Conservation (phyloP, 495 filamentous ascomycete species). For the Bacidia gigantensis region DNA sequence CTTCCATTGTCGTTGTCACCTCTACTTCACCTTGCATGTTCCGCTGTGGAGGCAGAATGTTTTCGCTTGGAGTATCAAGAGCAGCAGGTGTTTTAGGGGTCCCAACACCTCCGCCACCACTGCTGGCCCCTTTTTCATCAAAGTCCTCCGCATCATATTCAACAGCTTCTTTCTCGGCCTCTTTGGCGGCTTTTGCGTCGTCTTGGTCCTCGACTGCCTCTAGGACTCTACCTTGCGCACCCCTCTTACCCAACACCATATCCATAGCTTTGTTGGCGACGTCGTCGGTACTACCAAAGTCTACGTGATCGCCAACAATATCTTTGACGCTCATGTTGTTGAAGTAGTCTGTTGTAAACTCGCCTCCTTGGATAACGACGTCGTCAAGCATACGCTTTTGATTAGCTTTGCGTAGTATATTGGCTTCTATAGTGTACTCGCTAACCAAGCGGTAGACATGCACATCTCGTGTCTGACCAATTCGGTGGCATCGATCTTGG, state of each 20-base stretch:
- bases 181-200: slow-evolving; percentile 73
- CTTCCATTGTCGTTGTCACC: slow-evolving; percentile 34
- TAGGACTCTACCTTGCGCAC: slow-evolving; percentile 47
- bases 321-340: slow-evolving; percentile 63
- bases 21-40: slow-evolving; percentile 29
- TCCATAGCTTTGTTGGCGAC: slow-evolving; percentile 76
- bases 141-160: slow-evolving; percentile 86
- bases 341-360: slow-evolving; percentile 97
- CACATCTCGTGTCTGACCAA: slow-evolving; percentile 94
- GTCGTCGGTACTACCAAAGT: slow-evolving; percentile 43
- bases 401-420: slow-evolving; percentile 89
- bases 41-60: slow-evolving; percentile 19
- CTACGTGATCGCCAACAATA: slow-evolving; percentile 46
- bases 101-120: slow-evolving; percentile 16
- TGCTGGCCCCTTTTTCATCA: slow-evolving; percentile 50
- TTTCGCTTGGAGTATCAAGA: slow-evolving; percentile 19
- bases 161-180: slow-evolving; percentile 75
- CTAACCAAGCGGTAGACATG: slow-evolving; percentile 96
- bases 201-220: slow-evolving; percentile 87
- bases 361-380: slow-evolving; percentile 95
- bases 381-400: slow-evolving; percentile 98
- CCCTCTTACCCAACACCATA: slow-evolving; percentile 52
- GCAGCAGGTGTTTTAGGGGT: slow-evolving; percentile 25
- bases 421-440: slow-evolving; percentile 97
- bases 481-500: slow-evolving; percentile 93